phyloP scores from a whole-genome alignment of 2,329 filamentous ascomycete genomes.

The Chaetomiaceae sp. region DNA sequence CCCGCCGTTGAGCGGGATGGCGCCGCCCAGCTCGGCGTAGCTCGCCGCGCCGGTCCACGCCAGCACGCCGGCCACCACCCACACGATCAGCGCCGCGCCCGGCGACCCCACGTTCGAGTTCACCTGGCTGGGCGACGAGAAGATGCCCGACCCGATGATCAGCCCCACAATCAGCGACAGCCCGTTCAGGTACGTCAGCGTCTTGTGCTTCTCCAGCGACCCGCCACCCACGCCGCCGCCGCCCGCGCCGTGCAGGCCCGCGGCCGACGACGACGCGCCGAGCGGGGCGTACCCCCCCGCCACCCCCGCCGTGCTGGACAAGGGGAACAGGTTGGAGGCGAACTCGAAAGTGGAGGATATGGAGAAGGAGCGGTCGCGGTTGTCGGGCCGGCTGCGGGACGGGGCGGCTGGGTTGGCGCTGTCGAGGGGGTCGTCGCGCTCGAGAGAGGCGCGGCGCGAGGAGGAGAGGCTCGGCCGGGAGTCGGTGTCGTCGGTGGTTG shows the following conservation, averaged over 20 bases:
- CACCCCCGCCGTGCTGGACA: constrained; percentile 71
- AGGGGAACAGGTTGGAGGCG: constrained; percentile 83
- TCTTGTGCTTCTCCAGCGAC: constrained; percentile 93
- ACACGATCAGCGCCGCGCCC: constrained; percentile 84
- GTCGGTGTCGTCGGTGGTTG: constrained; percentile 62
- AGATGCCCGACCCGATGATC: constrained; percentile 95
- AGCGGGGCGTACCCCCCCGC: constrained; percentile 71
- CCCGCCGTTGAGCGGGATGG: constrained; percentile 92
- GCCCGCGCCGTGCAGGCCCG: constrained; percentile 15
- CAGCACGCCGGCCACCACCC: constrained; percentile 83
- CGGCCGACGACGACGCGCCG: constrained; percentile 63
- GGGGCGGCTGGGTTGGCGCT: constrained; percentile 48
- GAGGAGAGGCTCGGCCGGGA: constrained; percentile 86
- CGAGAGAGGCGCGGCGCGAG: constrained; percentile 85
- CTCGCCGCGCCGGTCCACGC: constrained; percentile 95
- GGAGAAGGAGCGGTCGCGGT: constrained; percentile 68
- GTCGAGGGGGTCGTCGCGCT: constrained; percentile 76
- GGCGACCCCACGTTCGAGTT: constrained; percentile 88
- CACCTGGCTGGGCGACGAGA: constrained; percentile 89
- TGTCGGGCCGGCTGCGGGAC: constrained; percentile 30
- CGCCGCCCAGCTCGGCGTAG: constrained; percentile 91
- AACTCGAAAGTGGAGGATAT: constrained; percentile 94
- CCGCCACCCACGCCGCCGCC: constrained; percentile 56
- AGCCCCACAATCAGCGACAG: constrained; percentile 85
- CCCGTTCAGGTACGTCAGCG: constrained; percentile 89